Percentiles rank a stretch among this genome's conserved stretches.
These are phyloP conservation scores for Priceomyces medius DNA, from an alignment of 805 yeast genomes.

Conservation along the genomic window DNA sequence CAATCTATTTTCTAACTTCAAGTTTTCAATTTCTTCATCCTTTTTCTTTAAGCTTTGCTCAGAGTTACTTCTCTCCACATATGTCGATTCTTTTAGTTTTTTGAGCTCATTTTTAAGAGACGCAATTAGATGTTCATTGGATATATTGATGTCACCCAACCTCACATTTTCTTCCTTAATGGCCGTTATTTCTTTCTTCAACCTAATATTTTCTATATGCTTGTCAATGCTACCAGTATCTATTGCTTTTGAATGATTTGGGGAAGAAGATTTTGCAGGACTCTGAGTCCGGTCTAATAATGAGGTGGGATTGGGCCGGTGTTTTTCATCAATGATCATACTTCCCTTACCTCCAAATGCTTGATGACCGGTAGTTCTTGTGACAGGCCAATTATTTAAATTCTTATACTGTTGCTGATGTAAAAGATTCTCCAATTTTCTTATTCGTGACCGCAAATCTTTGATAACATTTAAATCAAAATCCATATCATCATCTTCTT, in stretches of 20 bases:
- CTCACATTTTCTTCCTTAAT: slow-evolving; percentile 12
- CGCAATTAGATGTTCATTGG: slow-evolving; percentile 9
- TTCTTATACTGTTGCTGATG: slow-evolving; percentile 70
- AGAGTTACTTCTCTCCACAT: slow-evolving; percentile 2
- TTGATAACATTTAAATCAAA: slow-evolving; percentile 42
- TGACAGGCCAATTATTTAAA: slow-evolving; percentile 46
- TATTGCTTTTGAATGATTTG: slow-evolving; percentile 18
- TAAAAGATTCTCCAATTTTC: slow-evolving; percentile 70
- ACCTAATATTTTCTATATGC: slow-evolving; percentile 41
- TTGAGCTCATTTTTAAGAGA: slow-evolving; percentile 10
- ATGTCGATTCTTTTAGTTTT: slow-evolving; percentile 4
- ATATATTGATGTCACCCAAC: slow-evolving; percentile 10
- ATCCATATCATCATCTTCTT: slow-evolving; percentile 28
- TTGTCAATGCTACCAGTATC: slow-evolving; percentile 42
- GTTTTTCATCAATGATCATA: slow-evolving; percentile 15
- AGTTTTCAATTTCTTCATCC: slow-evolving; percentile 11
- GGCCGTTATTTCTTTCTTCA: slow-evolving; percentile 30
- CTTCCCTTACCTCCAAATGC: slow-evolving; percentile 14
- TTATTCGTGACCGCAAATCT: slow-evolving; percentile 70
- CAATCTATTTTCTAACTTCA: slow-evolving; percentile 10
- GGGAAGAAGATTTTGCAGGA: slow-evolving; percentile 2
- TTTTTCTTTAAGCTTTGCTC: slow-evolving; percentile 3
- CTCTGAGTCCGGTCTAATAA: slow-evolving; percentile 22
- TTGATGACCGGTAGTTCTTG: slow-evolving; percentile 12
- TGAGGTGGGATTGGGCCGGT: slow-evolving; percentile 23